Evolutionary conservation across 345 rosid genomes (phyloP).

Genomic region (Ceriops decandra): DNA sequence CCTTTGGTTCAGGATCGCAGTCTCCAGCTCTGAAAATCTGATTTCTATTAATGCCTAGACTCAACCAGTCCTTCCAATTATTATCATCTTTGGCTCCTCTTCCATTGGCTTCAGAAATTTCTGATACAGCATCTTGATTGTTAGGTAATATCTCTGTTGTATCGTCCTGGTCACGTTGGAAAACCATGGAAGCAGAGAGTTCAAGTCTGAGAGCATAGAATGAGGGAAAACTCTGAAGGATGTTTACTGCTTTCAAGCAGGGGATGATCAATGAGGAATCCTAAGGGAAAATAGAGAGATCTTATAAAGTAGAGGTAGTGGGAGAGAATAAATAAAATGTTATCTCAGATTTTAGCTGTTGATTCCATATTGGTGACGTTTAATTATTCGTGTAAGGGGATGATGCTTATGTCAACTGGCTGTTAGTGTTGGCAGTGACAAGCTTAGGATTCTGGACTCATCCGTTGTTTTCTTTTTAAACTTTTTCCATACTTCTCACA

Average conservation of each 20-base stretch:
- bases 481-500: not conserved
- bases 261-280: conserved; percentile 12
- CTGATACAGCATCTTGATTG: conserved; percentile 18
- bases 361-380: conserved; percentile 14
- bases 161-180: conserved; percentile 6
- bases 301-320: conserved; percentile 6
- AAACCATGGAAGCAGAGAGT: conserved; percentile 21
- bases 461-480: conserved; percentile 15
- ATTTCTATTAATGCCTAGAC: conserved; percentile 27
- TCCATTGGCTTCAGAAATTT: not conserved
- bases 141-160: conserved; percentile 16
- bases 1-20: conserved; percentile 6
- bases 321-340: conserved; percentile 11
- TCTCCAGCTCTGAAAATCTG: conserved; percentile 6
- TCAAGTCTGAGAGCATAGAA: not conserved
- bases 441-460: conserved; percentile 29
- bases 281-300: conserved; percentile 13
- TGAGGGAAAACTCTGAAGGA: too few species aligned
- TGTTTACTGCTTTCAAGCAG: not conserved
- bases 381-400: conserved; percentile 2
- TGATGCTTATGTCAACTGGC: conserved; percentile 21
- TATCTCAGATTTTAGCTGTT: conserved; percentile 2
- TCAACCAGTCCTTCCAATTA: conserved; percentile 33
- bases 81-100: conserved; percentile 12
- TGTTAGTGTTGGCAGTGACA: conserved; percentile 17